A percentile compares a stretch with the other conserved stretches of the same genome.
These are phyloP conservation scores for Colletotrichum sansevieriae DNA, from an alignment of 2,329 filamentous ascomycete genomes.

Conservation along the genomic window DNA sequence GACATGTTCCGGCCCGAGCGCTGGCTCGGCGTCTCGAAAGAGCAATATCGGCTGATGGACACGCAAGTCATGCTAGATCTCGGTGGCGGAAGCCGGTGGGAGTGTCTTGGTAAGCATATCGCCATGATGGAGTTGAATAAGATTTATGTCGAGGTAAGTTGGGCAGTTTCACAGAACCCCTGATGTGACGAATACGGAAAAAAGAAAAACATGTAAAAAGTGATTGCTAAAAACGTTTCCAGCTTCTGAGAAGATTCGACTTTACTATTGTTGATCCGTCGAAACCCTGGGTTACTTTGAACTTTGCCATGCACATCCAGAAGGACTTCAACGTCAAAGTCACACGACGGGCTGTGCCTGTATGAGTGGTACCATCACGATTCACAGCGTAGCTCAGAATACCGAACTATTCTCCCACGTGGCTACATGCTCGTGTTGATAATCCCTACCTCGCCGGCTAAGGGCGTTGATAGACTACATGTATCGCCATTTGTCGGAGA, in stretches of 20 bases:
- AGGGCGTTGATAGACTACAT: background rate
- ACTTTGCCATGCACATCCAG: constrained; percentile 48
- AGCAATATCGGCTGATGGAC: constrained; percentile 52
- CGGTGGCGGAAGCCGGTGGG: constrained; percentile 54
- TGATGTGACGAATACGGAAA: background rate
- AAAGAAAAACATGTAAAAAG: too few relatives aligned
- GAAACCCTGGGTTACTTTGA: constrained; percentile 48
- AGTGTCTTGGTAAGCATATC: constrained; percentile 54
- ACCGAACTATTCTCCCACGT: too few relatives aligned
- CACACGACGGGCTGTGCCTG: constrained; percentile 2
- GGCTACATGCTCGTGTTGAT: too few relatives aligned
- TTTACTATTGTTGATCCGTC: constrained; percentile 45
- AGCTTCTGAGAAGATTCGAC: constrained; percentile 47
- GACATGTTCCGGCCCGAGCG: constrained; percentile 51
- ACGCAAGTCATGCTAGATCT: constrained; percentile 51
- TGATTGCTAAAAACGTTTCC: background rate
- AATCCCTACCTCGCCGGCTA: too few relatives aligned
- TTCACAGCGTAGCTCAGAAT: too few relatives aligned
- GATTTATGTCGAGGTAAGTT: constrained; percentile 56
- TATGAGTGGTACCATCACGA: background rate
- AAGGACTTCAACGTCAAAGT: constrained; percentile 44
- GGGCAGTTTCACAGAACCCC: background rate
- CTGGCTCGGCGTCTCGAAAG: constrained; percentile 52
- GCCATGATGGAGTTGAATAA: constrained; percentile 56
- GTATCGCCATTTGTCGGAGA: background rate